phyloP scores from a whole-genome alignment of 257 asterid species.

The Plantago major region DNA sequence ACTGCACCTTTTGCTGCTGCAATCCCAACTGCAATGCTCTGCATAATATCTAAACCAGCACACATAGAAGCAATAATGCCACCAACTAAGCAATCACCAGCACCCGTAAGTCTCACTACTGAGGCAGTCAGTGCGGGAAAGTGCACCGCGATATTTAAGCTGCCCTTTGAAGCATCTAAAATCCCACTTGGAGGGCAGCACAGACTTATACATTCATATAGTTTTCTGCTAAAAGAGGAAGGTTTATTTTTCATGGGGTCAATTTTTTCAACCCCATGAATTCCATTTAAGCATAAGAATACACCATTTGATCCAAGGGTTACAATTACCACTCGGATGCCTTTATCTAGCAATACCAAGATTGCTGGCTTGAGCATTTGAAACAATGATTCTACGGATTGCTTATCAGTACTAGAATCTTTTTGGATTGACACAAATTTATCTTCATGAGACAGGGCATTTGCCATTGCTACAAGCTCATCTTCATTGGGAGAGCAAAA shows the following conservation, averaged over 20 bases:
- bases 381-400: conserved; percentile 44
- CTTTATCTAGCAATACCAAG: conserved; percentile 68
- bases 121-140: conserved; percentile 76
- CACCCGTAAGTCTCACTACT: conserved; percentile 73
- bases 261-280: conserved; percentile 26
- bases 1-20: conserved; percentile 89
- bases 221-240: conserved; percentile 31
- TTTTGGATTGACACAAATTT: conserved; percentile 40
- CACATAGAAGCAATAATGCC: conserved; percentile 64
- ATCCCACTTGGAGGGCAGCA: conserved; percentile 42
- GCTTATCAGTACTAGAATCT: conserved; percentile 19
- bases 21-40: conserved; percentile 85
- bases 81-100: conserved; percentile 97
- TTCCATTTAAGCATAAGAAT: conserved; percentile 58
- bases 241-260: conserved; percentile 19
- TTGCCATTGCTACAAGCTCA: conserved; percentile 95
- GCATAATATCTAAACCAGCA: conserved; percentile 82
- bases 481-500: conserved; percentile 91
- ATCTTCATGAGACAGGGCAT: conserved; percentile 46
- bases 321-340: conserved; percentile 64
- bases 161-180: conserved; percentile 24
- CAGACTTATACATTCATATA: conserved; percentile 41
- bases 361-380: conserved; percentile 70
- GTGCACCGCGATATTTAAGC: conserved; percentile 46
- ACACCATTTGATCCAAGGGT: conserved; percentile 82